Evolutionary conservation across 176 grass and related monocot genomes (phyloP), one percentile per base, ranked within the genome.

Genomic region (Musa schizocarpa): DNA sequence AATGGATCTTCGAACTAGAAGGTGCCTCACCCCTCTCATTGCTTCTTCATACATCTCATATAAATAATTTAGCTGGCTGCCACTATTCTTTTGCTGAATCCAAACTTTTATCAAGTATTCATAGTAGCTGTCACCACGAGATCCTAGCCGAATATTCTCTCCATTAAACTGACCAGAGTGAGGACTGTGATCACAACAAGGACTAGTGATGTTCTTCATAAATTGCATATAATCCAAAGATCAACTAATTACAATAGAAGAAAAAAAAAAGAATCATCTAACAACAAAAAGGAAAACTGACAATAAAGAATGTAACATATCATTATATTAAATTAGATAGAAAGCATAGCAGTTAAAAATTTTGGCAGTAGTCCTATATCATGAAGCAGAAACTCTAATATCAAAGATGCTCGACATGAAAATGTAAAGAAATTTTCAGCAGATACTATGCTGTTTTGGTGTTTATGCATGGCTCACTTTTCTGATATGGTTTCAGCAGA

Each of bases 111-210:
- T 59, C 22, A 98, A 82, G 81, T 98, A 98, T 59, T 98, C 95
- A 84, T 98, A 98, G 65, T 98, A 98, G 83, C 94, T 98, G 80
- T 98, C 94, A 83, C 94, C 94, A 74, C 90, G 90, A 68, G 94
- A 98, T 79, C 94, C 94, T 65, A 98, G 83, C 43, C 94, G 82
- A 74, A 98, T 98, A 76, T 98, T 93, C 77, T 98, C 88, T 80
- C 94, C 94, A 54, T 74, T 86, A 80, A 93, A 98, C 68, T 93
- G 90, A 86, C 94, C 90, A 66, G 94, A 87, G 25, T 79, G 72
- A 61, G 94, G 94, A 71, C 94, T 98, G 88, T 79, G 78, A 72
- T 77, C 21, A 80, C 78, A 76, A 87, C 10, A 77, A 82, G n/a
- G 82, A 83, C 70, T 77, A 29, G 9, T 75, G 59, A 75, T 77